A percentile compares a stretch with the other conserved stretches of the same genome.
phyloP scores from a whole-genome alignment of 495 filamentous ascomycete species.

The Penicillium nucicola region DNA sequence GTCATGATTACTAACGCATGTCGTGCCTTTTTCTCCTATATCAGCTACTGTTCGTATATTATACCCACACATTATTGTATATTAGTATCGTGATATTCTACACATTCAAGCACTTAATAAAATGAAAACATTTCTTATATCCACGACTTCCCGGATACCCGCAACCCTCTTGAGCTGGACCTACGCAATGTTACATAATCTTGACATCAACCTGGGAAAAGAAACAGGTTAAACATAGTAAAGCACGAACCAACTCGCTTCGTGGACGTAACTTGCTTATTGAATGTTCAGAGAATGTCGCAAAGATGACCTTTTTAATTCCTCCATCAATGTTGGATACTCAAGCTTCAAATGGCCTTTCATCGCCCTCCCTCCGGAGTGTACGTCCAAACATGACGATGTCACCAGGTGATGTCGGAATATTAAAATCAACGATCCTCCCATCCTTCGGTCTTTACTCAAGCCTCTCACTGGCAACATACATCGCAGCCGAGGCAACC shows the following conservation, averaged over 20 bases:
- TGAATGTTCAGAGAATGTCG: neutral
- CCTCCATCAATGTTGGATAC: slow-evolving; percentile 3
- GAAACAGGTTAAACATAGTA: neutral
- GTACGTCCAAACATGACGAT: neutral
- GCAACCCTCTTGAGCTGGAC: no score
- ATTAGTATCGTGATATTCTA: neutral
- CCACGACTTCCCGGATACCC: no score
- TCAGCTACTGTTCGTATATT: neutral
- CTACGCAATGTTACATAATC: slow-evolving; percentile 13
- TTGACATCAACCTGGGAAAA: slow-evolving; percentile 13
- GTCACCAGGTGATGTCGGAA: slow-evolving; percentile 31
- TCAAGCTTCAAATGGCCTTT: neutral
- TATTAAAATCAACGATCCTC: slow-evolving; percentile 49
- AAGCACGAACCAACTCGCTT: neutral
- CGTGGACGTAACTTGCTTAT: no score
- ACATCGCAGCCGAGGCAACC: slow-evolving; percentile 41
- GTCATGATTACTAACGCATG: neutral
- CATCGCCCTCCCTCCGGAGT: neutral
- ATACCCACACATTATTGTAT: slow-evolving; percentile 1
- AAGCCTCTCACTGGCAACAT: slow-evolving; percentile 44
- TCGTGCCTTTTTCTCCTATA: neutral
- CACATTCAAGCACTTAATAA: no score
- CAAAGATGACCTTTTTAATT: neutral
- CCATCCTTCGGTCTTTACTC: slow-evolving; percentile 48
- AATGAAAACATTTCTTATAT: no score